Conservation (phyloP, 768 basidiomycete species). For the Lactarius deliciosus region DNA sequence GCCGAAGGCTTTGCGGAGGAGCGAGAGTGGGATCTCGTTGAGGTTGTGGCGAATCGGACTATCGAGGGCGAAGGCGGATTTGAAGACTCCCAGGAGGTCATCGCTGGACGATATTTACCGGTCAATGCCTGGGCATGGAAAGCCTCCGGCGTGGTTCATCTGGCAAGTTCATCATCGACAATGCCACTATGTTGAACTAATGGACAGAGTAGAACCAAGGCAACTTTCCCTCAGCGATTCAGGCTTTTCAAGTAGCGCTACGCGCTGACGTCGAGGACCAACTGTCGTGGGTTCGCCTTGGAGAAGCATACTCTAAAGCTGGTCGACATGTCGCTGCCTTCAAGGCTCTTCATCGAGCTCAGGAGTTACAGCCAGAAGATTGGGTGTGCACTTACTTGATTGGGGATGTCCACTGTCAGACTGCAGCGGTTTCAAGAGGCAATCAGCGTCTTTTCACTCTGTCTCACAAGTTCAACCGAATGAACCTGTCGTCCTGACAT, state of each 20-base stretch:
- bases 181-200: slow-evolving; percentile 17
- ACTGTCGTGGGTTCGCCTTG: slow-evolving; percentile 85
- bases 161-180: slow-evolving; percentile 51
- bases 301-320: slow-evolving; percentile 86
- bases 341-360: slow-evolving; percentile 78
- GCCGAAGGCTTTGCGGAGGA: slow-evolving; percentile 91
- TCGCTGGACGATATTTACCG: slow-evolving; percentile 56
- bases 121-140: slow-evolving; percentile 98
- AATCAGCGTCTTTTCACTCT: slow-evolving; percentile 56
- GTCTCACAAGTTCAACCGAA: slow-evolving; percentile 56
- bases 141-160: slow-evolving; percentile 85
- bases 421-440: slow-evolving; percentile 76
- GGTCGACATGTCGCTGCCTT: slow-evolving; percentile 88
- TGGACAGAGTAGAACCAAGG: slow-evolving; percentile 52
- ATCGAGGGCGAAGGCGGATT: slow-evolving; percentile 91
- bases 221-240: slow-evolving; percentile 73
- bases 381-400: slow-evolving; percentile 86
- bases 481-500: slow-evolving; percentile 70
- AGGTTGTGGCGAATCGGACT: slow-evolving; percentile 87
- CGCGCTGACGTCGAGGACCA: slow-evolving; percentile 76
- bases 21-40: slow-evolving; percentile 93
- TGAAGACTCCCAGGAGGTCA: slow-evolving; percentile 43
- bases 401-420: slow-evolving; percentile 78
- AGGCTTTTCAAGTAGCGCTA: slow-evolving; percentile 83
- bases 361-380: slow-evolving; percentile 68